Conservation (phyloP, 352 stramenopile genomes). For the Phytophthora ramorum region DNA sequence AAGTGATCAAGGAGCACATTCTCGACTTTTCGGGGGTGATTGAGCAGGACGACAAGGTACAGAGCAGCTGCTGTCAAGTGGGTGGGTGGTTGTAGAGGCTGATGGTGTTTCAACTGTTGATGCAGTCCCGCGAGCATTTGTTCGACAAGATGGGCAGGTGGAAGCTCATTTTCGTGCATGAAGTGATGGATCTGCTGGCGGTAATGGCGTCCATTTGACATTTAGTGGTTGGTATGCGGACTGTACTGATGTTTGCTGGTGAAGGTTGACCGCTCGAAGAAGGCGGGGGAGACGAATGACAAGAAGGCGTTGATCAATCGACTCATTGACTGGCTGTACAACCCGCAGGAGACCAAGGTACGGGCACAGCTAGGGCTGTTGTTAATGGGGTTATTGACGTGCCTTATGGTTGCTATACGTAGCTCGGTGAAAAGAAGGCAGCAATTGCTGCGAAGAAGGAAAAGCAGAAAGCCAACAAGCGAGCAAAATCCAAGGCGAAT, state of each 20-base stretch:
- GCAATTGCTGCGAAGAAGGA: constrained; percentile 36
- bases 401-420: not conserved
- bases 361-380: not conserved
- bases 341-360: constrained; percentile 68
- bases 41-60: constrained; percentile 74
- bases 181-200: constrained; percentile 81
- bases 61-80: not conserved
- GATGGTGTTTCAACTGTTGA: constrained; percentile 1
- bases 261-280: constrained; percentile 86
- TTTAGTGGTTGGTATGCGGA: not conserved
- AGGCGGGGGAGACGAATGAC: constrained; percentile 56
- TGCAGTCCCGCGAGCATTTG: constrained; percentile 63
- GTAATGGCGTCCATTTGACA: constrained; percentile 35
- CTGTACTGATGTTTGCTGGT: constrained; percentile 6
- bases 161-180: constrained; percentile 74
- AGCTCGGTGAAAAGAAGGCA: constrained; percentile 45
- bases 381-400: not conserved
- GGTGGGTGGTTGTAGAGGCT: not conserved
- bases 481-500: constrained; percentile 41
- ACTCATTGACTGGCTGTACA: constrained; percentile 78
- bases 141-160: constrained; percentile 71
- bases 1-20: constrained; percentile 83
- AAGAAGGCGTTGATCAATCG: constrained; percentile 76
- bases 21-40: constrained; percentile 75
- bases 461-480: constrained; percentile 54